phyloP scores from a whole-genome alignment of 768 basidiomycete species.

The Serendipita vermifera region DNA sequence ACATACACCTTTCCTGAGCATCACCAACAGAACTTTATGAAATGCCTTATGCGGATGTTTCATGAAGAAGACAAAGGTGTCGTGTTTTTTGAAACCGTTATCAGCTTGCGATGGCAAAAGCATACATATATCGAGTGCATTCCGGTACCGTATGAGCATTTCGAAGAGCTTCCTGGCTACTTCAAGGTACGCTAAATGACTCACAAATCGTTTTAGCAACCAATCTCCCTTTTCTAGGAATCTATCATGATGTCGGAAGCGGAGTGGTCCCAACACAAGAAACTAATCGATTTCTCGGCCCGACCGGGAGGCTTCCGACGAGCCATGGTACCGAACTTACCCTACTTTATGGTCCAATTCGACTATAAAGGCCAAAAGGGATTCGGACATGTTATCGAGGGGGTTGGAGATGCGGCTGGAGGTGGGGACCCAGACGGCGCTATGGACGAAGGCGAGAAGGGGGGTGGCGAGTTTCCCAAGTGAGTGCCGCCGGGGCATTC shows the following conservation, averaged over 20 bases:
- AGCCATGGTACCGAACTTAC: conserved; percentile 90
- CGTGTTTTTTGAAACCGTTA: conserved; percentile 88
- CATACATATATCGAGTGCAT: conserved; percentile 93
- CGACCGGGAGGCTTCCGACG: conserved; percentile 88
- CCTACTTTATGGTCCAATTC: conserved; percentile 98
- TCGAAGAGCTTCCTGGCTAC: conserved; percentile 79
- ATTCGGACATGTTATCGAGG: conserved; percentile 97
- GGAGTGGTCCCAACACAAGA: conserved; percentile 98
- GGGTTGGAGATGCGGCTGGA: conserved; percentile 50
- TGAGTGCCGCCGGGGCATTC: conserved; percentile 26
- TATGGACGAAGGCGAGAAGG: conserved; percentile 76
- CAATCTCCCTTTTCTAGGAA: conserved; percentile 41
- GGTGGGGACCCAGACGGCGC: conserved; percentile 45
- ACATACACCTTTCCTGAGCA: not conserved
- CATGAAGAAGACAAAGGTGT: conserved; percentile 88
- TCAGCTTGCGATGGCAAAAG: conserved; percentile 71
- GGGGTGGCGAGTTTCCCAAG: conserved; percentile 84
- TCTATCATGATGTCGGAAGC: conserved; percentile 84
- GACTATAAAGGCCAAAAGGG: conserved; percentile 97
- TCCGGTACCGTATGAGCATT: conserved; percentile 80
- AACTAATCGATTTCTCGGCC: conserved; percentile 84
- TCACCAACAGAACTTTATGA: conserved; percentile 56
- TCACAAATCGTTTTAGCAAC: not conserved
- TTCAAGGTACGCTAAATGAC: conserved; percentile 51
- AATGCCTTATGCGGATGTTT: conserved; percentile 92